These are phyloP conservation scores for Telopea speciosissima DNA, from an alignment of 177 flowering plant genomes.

Conservation along the genomic window DNA sequence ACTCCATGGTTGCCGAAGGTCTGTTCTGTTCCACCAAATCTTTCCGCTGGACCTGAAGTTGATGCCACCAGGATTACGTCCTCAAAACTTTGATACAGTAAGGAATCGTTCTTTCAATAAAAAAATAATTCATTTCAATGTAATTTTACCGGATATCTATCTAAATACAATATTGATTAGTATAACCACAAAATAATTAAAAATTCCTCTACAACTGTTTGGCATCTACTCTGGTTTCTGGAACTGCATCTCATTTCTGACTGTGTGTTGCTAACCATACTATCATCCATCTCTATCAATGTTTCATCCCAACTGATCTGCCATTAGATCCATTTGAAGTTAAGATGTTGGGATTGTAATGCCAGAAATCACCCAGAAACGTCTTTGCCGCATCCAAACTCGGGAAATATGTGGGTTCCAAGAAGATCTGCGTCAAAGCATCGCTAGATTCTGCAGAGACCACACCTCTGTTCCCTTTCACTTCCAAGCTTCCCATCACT, in stretches of 20 bases:
- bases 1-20: no score
- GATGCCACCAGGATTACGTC: no score
- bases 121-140: no score
- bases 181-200: no score
- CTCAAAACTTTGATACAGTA: no score
- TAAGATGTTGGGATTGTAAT: slow-evolving; percentile 4
- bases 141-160: neutral
- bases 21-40: no score
- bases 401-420: slow-evolving; percentile 80
- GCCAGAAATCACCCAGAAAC: slow-evolving; percentile 54
- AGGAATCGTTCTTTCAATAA: no score
- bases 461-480: slow-evolving; percentile 34
- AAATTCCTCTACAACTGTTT: neutral
- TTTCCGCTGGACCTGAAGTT: no score
- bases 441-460: slow-evolving; percentile 28
- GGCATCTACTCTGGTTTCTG: no score
- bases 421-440: slow-evolving; percentile 48
- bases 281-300: neutral
- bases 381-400: slow-evolving; percentile 96
- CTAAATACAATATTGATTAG: neutral
- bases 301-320: neutral
- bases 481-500: slow-evolving; percentile 82
- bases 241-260: no score
- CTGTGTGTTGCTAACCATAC: no score
- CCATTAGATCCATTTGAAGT: neutral